These are phyloP conservation scores for Suhomyces ambrosiae DNA, from an alignment of 1,139 yeast species.

Conservation along the genomic window DNA sequence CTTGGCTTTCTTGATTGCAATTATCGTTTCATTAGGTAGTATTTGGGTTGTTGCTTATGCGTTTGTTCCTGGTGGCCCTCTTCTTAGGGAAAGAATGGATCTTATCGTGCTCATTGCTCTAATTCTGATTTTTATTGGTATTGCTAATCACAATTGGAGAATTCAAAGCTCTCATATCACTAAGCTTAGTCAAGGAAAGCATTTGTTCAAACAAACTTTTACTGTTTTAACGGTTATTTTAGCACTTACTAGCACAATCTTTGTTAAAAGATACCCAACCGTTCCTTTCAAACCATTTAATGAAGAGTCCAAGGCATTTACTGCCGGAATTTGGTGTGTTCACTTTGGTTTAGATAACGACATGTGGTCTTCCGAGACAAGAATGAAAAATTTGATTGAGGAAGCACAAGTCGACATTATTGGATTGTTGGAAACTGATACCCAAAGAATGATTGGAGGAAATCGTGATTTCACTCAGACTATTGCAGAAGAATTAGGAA, in stretches of 20 bases:
- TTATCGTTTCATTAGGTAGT: constrained; percentile 70
- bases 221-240: constrained; percentile 31
- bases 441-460: constrained; percentile 93
- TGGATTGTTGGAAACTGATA: constrained; percentile 89
- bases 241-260: constrained; percentile 38
- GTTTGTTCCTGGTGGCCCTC: constrained; percentile 91
- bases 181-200: constrained; percentile 23
- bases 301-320: constrained; percentile 71
- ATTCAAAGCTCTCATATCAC: constrained; percentile 22
- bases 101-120: constrained; percentile 53
- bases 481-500: constrained; percentile 88
- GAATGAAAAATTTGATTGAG: constrained; percentile 80
- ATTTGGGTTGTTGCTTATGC: constrained; percentile 99
- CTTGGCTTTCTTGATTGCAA: constrained; percentile 55
- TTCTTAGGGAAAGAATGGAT: constrained; percentile 86
- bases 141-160: constrained; percentile 36
- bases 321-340: constrained; percentile 97
- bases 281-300: constrained; percentile 70
- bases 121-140: constrained; percentile 48
- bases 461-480: constrained; percentile 91
- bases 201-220: constrained; percentile 27
- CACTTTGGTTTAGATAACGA: constrained; percentile 97
- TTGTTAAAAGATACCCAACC: constrained; percentile 62
- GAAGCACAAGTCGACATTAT: constrained; percentile 90
- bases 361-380: constrained; percentile 95